A percentile compares a stretch with the other conserved stretches of the same genome.
These are phyloP conservation scores for Colletotrichum sp. DNA, from an alignment of 2,329 filamentous ascomycete species.

Conservation along the genomic window DNA sequence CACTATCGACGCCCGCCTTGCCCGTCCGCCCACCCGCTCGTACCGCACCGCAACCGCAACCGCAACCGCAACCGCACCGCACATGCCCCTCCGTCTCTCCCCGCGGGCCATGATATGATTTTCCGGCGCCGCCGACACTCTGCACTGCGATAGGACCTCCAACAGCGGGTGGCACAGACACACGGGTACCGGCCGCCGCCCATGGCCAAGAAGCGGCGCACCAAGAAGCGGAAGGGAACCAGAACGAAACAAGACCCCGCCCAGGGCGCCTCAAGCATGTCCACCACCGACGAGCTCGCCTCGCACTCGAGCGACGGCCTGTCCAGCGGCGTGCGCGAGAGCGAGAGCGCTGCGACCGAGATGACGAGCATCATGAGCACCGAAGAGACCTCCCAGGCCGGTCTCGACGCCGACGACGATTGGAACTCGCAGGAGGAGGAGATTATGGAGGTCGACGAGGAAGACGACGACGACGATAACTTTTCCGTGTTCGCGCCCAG, in stretches of 20 bases:
- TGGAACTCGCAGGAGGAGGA: conserved; percentile 20
- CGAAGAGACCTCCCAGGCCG: conserved; percentile 31
- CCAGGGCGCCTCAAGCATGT: conserved; percentile 28
- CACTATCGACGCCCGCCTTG: not conserved
- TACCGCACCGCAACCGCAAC: not conserved
- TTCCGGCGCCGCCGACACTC: not conserved
- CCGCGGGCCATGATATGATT: conserved; percentile 13
- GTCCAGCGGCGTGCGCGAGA: conserved; percentile 33
- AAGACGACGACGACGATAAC: conserved; percentile 40
- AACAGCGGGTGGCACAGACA: conserved; percentile 15
- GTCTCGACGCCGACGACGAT: conserved; percentile 26
- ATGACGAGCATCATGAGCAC: conserved; percentile 41
- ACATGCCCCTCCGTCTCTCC: not conserved
- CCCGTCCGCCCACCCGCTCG: not conserved
- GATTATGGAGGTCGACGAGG: conserved; percentile 31
- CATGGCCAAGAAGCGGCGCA: conserved; percentile 39
- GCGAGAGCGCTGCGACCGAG: conserved; percentile 37
- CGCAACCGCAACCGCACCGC: not conserved
- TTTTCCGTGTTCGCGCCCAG: conserved; percentile 48
- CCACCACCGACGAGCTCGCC: conserved; percentile 34
- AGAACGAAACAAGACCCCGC: conserved; percentile 20
- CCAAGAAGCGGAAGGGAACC: conserved; percentile 30
- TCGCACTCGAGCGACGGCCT: conserved; percentile 37
- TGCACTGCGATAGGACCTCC: conserved; percentile 11
- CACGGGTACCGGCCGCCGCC: conserved; percentile 25